Evolutionary conservation across 108 stramenopile species (phyloP).

Genomic region (Craspedostauros australis): DNA sequence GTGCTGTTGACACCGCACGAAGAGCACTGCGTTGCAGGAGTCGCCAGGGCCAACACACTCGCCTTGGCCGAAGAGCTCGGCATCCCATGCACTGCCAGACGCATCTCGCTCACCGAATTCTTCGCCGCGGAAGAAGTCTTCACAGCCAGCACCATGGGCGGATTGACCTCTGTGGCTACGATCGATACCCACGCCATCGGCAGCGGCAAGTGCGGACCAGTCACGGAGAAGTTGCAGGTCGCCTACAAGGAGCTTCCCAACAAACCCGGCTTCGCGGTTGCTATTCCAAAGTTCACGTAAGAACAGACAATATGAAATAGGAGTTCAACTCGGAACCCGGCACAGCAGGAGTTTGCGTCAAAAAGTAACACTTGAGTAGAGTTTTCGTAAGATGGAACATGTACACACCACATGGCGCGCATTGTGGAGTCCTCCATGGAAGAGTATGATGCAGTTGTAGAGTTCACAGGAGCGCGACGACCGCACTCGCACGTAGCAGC

Average conservation of each 20-base stretch:
- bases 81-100: slow-evolving; percentile 59
- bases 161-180: slow-evolving; percentile 82
- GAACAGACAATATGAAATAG: not conserved
- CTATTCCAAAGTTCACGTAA: slow-evolving; percentile 33
- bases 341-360: too few species aligned
- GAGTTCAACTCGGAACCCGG: too few species aligned
- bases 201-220: slow-evolving; percentile 35
- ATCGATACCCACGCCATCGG: slow-evolving; percentile 89
- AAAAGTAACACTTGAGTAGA: too few species aligned
- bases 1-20: slow-evolving; percentile 75
- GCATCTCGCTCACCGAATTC: slow-evolving; percentile 80
- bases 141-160: slow-evolving; percentile 93
- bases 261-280: slow-evolving; percentile 42
- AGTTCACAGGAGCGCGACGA: too few species aligned
- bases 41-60: slow-evolving; percentile 76
- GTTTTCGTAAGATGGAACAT: too few species aligned
- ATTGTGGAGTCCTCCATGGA: too few species aligned
- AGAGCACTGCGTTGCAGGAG: slow-evolving; percentile 87
- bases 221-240: slow-evolving; percentile 70
- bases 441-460: too few species aligned
- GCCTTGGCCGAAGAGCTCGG: slow-evolving; percentile 57
- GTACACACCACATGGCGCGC: too few species aligned
- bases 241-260: slow-evolving; percentile 62
- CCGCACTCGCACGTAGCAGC: too few species aligned
- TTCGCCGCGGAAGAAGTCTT: slow-evolving; percentile 88